Evolutionary conservation across 371 early-diverging fungal species (phyloP).

Genomic region (Mortierella sp.): DNA sequence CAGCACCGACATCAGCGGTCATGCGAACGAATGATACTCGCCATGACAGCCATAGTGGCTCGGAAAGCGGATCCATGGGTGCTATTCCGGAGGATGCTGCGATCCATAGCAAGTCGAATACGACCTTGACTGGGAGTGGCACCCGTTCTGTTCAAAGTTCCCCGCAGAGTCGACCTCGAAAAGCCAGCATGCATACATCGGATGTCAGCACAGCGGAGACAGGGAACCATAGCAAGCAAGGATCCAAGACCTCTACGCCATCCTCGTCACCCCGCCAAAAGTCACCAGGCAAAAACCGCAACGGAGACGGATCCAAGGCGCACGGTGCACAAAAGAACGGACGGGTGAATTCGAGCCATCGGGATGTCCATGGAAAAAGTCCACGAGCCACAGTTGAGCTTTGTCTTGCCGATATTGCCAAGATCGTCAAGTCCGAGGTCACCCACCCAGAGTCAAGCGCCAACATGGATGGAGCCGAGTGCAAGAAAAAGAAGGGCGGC

Average conservation of each 20-base stretch:
- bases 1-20: background rate
- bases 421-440: constrained; percentile 18
- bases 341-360: constrained; percentile 8
- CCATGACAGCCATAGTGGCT: background rate
- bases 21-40: background rate
- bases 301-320: constrained; percentile 14
- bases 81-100: background rate
- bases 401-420: constrained; percentile 48
- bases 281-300: constrained; percentile 6
- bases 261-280: constrained; percentile 13
- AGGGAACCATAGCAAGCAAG: background rate
- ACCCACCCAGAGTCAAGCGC: background rate
- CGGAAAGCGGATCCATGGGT: background rate
- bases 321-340: constrained; percentile 28
- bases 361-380: constrained; percentile 18
- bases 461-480: constrained; percentile 3
- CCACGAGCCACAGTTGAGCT: constrained; percentile 42
- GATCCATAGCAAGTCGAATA: background rate
- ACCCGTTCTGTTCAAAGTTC: background rate
- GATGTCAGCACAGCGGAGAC: constrained; percentile 10
- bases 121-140: background rate
- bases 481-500: constrained; percentile 32
- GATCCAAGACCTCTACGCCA: background rate
- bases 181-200: constrained; percentile 4
- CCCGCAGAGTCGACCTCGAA: constrained; percentile 7